These are phyloP conservation scores for Blepharisma japonicum DNA, from an alignment of 73 alveolate genomes.

Conservation along the genomic window DNA sequence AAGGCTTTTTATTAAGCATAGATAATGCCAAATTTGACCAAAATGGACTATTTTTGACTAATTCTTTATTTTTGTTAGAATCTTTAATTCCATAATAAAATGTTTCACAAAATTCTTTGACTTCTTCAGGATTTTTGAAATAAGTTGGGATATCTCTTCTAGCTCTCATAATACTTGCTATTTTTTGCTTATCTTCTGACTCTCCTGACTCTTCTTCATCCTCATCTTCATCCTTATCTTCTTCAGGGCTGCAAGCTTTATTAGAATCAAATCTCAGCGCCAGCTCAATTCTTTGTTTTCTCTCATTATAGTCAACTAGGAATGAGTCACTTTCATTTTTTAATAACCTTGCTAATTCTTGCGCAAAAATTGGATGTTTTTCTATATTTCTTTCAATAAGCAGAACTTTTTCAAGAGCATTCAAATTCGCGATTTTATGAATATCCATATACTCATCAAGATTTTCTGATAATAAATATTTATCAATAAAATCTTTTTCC, in stretches of 20 bases:
- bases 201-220: neutral
- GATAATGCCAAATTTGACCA: constrained; percentile 69
- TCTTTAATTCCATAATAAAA: constrained; percentile 53
- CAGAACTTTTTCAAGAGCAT: constrained; percentile 58
- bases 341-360: neutral
- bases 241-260: neutral
- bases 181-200: constrained; percentile 5
- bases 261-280: neutral
- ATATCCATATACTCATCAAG: constrained; percentile 44
- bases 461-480: constrained; percentile 38
- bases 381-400: neutral
- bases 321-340: neutral
- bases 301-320: neutral
- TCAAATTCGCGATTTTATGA: constrained; percentile 31
- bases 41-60: constrained; percentile 41
- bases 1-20: neutral
- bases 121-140: constrained; percentile 59
- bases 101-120: constrained; percentile 79
- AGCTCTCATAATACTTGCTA: constrained; percentile 27
- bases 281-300: neutral
- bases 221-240: neutral
- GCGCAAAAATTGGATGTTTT: neutral
- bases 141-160: neutral
- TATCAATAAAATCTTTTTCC: constrained; percentile 69
- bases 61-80: neutral